Base-by-base conservation (phyloP, 805 yeast species). In the Ogataea sp. region DNA sequence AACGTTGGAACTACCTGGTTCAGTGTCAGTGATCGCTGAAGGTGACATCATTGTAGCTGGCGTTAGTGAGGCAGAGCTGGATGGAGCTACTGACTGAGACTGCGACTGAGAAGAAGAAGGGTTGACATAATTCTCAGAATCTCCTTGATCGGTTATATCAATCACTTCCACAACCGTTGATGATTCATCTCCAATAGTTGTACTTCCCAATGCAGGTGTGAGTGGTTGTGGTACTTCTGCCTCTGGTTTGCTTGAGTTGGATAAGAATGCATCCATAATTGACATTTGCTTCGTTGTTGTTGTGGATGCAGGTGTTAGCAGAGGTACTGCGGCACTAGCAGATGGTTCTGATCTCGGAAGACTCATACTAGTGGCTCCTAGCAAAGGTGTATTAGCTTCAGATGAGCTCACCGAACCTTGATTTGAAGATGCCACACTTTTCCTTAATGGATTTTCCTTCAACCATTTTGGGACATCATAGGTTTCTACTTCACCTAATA, bases 401-500 rank as follows among this genome's bases (percentile, higher is more conserved):
- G 32, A 14, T 5, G 21, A 24, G 5, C 9, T 18, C 6, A 30
- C 33, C 23, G 33, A 26, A 20, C 25, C 16, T 20, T 15, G 30
- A 21, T 16, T 27, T 24, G 20, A 15, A 9, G 38, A 24, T 21
- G 23, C 23, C n/a, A 34, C 29, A 7, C 37, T 20, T 18, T 32
- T 44, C 7, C n/a, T 15, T 9, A 43, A 24, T 15, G 50, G 51
- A 24, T 44, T 37, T 4, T 42, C 45, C 17, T 36, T 38, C 20
- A 44, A n/a, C 29, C 47, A 50, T 29, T 44, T 41, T 18, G 43
- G 39, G 32, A 49, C 39, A 36, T 60, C 59, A 24, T 52, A 59
- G 2, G 50, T 47, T 26, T 65, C 50, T n/a, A 48, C 57, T 24
- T 57, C 65, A 1, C 96, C 96, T 26, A 86, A 65, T 11, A 75